A percentile compares a stretch with the other conserved stretches of the same genome.
Evolutionary conservation across 164 flowering plant species (phyloP).

Genomic region (Houttuynia cordata): DNA sequence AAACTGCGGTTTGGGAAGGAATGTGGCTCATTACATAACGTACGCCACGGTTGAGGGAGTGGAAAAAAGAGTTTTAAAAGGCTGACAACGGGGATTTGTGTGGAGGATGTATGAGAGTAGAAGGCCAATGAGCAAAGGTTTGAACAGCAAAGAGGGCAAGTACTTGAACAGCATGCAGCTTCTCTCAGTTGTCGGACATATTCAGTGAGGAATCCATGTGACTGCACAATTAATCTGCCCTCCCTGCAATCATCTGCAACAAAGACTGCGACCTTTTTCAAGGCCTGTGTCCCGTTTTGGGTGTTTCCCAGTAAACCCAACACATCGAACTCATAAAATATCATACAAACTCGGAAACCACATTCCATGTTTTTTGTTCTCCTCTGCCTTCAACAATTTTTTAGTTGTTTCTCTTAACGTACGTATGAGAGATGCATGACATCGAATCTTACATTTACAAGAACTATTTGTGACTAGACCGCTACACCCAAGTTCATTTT

Average conservation of each 20-base stretch:
- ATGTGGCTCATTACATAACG: conserved; percentile 16
- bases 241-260: conserved; percentile 25
- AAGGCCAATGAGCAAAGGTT: too few relatives aligned
- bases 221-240: conserved; percentile 17
- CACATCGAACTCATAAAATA: too few relatives aligned
- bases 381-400: neutral
- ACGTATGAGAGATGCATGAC: neutral
- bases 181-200: conserved; percentile 19
- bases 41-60: conserved; percentile 12
- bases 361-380: neutral
- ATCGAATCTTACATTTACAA: neutral
- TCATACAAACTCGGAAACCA: neutral
- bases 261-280: conserved; percentile 22
- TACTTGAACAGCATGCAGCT: conserved; percentile 1
- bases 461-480: neutral
- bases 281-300: conserved; percentile 13
- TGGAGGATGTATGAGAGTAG: too few relatives aligned
- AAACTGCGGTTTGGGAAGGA: neutral
- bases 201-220: conserved; percentile 38
- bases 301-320: conserved; percentile 1
- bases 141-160: neutral
- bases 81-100: too few relatives aligned
- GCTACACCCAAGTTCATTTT: neutral
- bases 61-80: conserved; percentile 17
- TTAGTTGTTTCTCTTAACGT: neutral